Base-by-base conservation (phyloP, 1,284 basidiomycete species). In the Ustilago sp. region DNA sequence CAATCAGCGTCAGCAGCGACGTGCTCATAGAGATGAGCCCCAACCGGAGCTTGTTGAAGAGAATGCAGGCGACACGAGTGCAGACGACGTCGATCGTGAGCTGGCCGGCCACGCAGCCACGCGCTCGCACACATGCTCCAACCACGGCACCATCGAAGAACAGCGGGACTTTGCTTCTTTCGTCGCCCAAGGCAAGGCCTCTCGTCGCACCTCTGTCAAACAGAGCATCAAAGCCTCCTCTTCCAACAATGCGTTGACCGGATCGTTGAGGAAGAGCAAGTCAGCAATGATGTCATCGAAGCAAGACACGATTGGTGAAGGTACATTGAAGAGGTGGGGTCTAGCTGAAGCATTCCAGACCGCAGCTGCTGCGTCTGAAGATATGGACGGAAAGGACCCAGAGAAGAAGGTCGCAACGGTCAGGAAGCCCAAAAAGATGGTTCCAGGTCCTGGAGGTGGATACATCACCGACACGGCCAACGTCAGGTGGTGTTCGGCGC, bases 391-490 rank as follows among this genome's bases (percentile, higher is more conserved):
- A 2, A 52, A 38, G 8, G 47, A 31, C 19, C 3, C n/a, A n/a
- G 43, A 19, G 43, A 15, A 32, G 19, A 53, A 62, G n/a, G 47
- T 28, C 43, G 48, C 48, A 28, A 50, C 59, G 47, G 45, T 65
- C 23, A 63, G 53, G 47, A 59, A 52, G 57, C 63, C 36, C 12
- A 83, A 83, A 61, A 74, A 77, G 55, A 77, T 83, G 71, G 81
- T 83, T 3, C 70, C 77, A 6, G 81, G 81, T 15, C 81, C 81
- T 5, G 76, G 65, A 1, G 81, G 80, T 2, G 60, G 65, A 0
- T 80, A 80, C 41, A 83, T 83, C 52, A 81, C 81, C 15, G 78
- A 81, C 56, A 83, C 81, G 1, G 81, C 81, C 15, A 80, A 83
- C 38, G 31, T 72, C 28, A 55, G 81, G 19, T 83, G 81, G 81